Evolutionary conservation across 805 yeast species (phyloP), one percentile per base, ranked within the genome.

Genomic region (Teunomyces tritomae): DNA sequence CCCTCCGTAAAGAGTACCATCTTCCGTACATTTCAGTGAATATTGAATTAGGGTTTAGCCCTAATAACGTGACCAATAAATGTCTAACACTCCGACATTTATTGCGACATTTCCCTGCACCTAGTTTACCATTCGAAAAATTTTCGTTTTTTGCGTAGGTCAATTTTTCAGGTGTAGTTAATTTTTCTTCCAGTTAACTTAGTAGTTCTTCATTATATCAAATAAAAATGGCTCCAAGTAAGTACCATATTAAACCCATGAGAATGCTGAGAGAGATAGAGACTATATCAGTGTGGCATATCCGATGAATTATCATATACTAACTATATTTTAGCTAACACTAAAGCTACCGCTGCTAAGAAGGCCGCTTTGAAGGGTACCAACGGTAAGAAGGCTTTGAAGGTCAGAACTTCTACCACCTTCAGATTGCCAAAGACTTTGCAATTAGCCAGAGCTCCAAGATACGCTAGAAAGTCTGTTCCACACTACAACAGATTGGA

Each of bases 281-380:
- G 26, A 14, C n/a, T 32, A 32, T 16, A 14, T 6, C 16, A 32
- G 34, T 13, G 16, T 32, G 16, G 9, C 34, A 32, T 13, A 32
- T 32, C 17, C 13, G 34, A 32, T 14, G 39, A 42, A 32, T 30
- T 13, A 28, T 24, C 40, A 20, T 28, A 37, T 64, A 63, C 70
- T 63, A 63, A 65, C 69, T 42, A 27, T 41, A 48, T 16, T 14
- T 35, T 65, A 65, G 75, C 76, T 63, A 76, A 74, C 62, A 74
- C 79, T 62, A 87, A 94, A 83, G 99, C 99, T 80, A 81, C 89
- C 74, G 83, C 88, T 78, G 98, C 99, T 77, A 90, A 94, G 85
- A 94, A 92, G 84, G 94, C 97, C 76, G 97, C 89, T 78, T 86
- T 87, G 73, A 94, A 92, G 82, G 99, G 99, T 79, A 82, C 92